phyloP scores from a whole-genome alignment of 1,284 basidiomycete species.

The Thecaphora frezii region DNA sequence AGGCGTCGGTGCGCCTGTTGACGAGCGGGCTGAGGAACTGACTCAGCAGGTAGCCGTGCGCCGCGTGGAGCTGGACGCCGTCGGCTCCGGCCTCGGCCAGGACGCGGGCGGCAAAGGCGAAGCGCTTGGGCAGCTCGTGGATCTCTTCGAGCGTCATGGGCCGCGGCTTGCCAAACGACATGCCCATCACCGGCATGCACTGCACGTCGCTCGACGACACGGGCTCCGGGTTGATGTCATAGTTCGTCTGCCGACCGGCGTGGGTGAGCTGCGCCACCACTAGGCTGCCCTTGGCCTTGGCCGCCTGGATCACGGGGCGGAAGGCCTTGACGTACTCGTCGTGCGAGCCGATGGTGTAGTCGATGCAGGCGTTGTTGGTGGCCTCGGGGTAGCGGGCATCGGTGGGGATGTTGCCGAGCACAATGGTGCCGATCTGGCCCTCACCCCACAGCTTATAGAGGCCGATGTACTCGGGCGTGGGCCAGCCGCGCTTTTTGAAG shows the following conservation, averaged over 20 bases:
- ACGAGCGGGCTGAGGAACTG: constrained; percentile 79
- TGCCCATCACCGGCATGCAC: constrained; percentile 46
- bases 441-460: constrained; percentile 53
- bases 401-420: constrained; percentile 45
- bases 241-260: constrained; percentile 59
- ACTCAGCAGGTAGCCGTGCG: constrained; percentile 82
- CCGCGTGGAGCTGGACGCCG: constrained; percentile 83
- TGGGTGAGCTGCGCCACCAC: constrained; percentile 62
- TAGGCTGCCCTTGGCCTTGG: constrained; percentile 61
- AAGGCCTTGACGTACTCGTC: constrained; percentile 36
- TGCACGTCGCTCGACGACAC: constrained; percentile 48
- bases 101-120: constrained; percentile 71
- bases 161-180: constrained; percentile 49
- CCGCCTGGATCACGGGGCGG: constrained; percentile 54
- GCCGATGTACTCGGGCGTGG: constrained; percentile 39
- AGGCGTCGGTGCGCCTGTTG: constrained; percentile 71
- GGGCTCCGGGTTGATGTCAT: constrained; percentile 31
- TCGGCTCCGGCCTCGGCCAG: constrained; percentile 78
- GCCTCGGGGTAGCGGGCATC: constrained; percentile 40
- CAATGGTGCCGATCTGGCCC: constrained; percentile 47
- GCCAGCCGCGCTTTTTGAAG: constrained; percentile 47
- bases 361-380: constrained; percentile 40
- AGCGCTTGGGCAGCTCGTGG: constrained; percentile 67
- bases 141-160: constrained; percentile 70
- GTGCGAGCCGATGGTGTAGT: constrained; percentile 37